phyloP scores from a whole-genome alignment of 2,329 filamentous ascomycete genomes.

The Fusarium sp. region DNA sequence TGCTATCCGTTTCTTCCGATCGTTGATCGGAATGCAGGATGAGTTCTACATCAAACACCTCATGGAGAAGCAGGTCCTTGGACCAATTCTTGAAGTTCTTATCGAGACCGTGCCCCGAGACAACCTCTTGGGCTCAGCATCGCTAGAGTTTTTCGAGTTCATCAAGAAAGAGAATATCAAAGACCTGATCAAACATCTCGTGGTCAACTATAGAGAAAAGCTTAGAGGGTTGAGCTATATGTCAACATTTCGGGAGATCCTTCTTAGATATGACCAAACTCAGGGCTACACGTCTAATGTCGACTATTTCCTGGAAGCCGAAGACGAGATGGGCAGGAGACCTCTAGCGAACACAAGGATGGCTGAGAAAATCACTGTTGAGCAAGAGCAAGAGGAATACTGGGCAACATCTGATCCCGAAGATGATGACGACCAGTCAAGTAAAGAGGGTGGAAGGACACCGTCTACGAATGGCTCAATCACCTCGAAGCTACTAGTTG shows the following conservation, averaged over 20 bases:
- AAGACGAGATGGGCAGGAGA: constrained; percentile 63
- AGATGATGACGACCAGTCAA: constrained; percentile 68
- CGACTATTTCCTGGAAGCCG: constrained; percentile 78
- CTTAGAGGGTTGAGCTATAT: constrained; percentile 81
- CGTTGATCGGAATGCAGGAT: constrained; percentile 84
- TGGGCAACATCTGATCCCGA: constrained; percentile 91
- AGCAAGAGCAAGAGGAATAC: constrained; percentile 89
- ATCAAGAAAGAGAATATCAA: constrained; percentile 86
- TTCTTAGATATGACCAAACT: constrained; percentile 81
- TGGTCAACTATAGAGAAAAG: constrained; percentile 83
- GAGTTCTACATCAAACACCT: constrained; percentile 91
- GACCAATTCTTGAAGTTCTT: constrained; percentile 85
- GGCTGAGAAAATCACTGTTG: constrained; percentile 77
- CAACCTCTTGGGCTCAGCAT: constrained; percentile 92
- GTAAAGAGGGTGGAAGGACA: constrained; percentile 48
- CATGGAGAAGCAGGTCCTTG: constrained; percentile 81
- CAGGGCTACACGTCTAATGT: constrained; percentile 71
- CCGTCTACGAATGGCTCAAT: constrained; percentile 67
- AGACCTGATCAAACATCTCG: constrained; percentile 82
- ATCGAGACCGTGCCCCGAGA: constrained; percentile 88
- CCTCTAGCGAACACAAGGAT: constrained; percentile 62
- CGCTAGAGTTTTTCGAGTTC: constrained; percentile 91
- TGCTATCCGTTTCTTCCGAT: constrained; percentile 92
- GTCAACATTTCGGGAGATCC: constrained; percentile 81
- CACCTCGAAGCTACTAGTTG: constrained; percentile 79